Conservation (phyloP, 169 alveolate species). For the Babesia bigemina region DNA sequence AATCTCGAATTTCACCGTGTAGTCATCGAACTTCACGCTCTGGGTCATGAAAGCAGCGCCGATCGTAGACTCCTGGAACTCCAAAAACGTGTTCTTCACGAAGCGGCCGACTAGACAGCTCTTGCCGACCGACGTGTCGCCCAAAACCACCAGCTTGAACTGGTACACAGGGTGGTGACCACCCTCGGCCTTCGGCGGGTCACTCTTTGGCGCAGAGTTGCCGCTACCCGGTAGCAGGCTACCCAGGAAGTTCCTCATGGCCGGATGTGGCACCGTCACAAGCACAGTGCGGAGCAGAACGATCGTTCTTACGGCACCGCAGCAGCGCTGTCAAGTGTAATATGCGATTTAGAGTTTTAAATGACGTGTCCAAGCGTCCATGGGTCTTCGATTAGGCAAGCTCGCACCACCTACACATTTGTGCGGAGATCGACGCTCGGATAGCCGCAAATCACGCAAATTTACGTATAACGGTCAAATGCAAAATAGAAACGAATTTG, state of each 20-base stretch:
- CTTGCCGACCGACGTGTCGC: slow-evolving; percentile 93
- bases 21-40: slow-evolving; percentile 78
- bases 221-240: slow-evolving; percentile 6
- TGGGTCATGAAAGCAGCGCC: slow-evolving; percentile 91
- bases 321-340: neutral
- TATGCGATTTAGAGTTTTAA: slow-evolving; percentile 2
- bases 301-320: neutral
- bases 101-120: slow-evolving; percentile 85
- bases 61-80: slow-evolving; percentile 88
- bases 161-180: slow-evolving; percentile 41
- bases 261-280: neutral
- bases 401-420: slow-evolving; percentile 18
- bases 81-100: slow-evolving; percentile 83
- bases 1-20: slow-evolving; percentile 83
- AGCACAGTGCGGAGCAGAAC: neutral
- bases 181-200: neutral
- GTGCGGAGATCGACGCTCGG: too few relatives aligned
- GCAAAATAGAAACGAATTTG: too few relatives aligned
- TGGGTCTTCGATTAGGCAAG: neutral
- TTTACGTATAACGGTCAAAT: too few relatives aligned
- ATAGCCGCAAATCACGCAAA: too few relatives aligned
- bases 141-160: slow-evolving; percentile 78
- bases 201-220: neutral
- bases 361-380: too few relatives aligned
- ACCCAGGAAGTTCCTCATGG: slow-evolving; percentile 20